Percentiles rank a stretch among this genome's conserved stretches.
Evolutionary conservation across 2,329 filamentous ascomycete species (phyloP).

Genomic region (Epichloe typhina): DNA sequence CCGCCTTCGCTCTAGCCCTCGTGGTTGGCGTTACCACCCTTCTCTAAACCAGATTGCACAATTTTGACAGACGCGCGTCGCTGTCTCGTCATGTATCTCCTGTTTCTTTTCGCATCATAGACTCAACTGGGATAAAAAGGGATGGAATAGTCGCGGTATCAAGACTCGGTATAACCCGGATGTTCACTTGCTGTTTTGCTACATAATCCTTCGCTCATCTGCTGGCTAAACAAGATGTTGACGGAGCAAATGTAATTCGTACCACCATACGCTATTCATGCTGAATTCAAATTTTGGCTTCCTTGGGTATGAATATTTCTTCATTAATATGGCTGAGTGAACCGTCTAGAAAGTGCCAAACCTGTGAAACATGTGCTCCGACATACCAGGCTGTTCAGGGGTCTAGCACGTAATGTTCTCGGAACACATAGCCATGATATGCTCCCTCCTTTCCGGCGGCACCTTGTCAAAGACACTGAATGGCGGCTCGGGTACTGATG

Average conservation of each 20-base stretch:
- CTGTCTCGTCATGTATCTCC: neutral
- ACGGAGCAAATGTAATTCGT: neutral
- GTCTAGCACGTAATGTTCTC: no score
- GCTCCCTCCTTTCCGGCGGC: no score
- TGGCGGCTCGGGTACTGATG: no score
- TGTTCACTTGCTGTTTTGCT: neutral
- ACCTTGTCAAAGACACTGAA: no score
- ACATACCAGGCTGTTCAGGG: no score
- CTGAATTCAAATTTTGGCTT: neutral
- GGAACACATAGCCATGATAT: no score
- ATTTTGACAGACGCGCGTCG: neutral
- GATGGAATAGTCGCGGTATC: neutral
- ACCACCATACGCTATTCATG: neutral
- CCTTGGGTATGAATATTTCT: neutral
- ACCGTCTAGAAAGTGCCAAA: no score
- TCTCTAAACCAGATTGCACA: slow-evolving; percentile 3
- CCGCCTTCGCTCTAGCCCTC: slow-evolving; percentile 8
- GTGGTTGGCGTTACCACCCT: slow-evolving; percentile 7
- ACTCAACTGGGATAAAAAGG: slow-evolving; percentile 1
- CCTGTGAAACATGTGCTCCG: no score
- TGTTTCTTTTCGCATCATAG: slow-evolving; percentile 1
- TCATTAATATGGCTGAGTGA: no score
- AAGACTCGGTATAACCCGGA: neutral
- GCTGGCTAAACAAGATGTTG: neutral
- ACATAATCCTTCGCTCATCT: neutral